phyloP scores from a whole-genome alignment of 2,329 filamentous ascomycete genomes.

The Paecilomyces dactylethromorphus region DNA sequence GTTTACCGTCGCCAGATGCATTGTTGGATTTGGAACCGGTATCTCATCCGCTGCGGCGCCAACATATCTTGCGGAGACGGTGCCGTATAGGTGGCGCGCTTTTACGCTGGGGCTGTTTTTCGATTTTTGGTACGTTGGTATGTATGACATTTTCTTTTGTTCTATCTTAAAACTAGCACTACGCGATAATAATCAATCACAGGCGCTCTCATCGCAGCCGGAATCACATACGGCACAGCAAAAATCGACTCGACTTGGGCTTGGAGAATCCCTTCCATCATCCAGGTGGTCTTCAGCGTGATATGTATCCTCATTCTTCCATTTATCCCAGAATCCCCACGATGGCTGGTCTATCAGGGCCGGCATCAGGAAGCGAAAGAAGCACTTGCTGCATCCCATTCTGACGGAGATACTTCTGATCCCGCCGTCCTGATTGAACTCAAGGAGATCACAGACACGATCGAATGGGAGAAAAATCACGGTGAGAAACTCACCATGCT shows the following conservation, averaged over 20 bases:
- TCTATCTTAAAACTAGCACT: background rate
- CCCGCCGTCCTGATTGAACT: slow-evolving; percentile 34
- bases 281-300: slow-evolving; percentile 35
- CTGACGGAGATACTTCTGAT: slow-evolving; percentile 37
- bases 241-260: slow-evolving; percentile 41
- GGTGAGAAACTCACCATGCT: slow-evolving; percentile 28
- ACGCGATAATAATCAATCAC: background rate
- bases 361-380: slow-evolving; percentile 35
- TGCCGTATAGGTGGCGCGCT: slow-evolving; percentile 39
- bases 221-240: slow-evolving; percentile 40
- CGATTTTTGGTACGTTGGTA: slow-evolving; percentile 23
- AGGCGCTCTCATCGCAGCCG: slow-evolving; percentile 42
- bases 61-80: slow-evolving; percentile 46
- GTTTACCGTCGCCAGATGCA: slow-evolving; percentile 44
- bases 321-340: slow-evolving; percentile 43
- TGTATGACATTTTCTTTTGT: background rate
- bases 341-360: slow-evolving; percentile 41
- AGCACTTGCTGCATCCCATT: slow-evolving; percentile 39
- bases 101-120: slow-evolving; percentile 39
- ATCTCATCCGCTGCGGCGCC: slow-evolving; percentile 39
- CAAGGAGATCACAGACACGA: slow-evolving; percentile 44
- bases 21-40: slow-evolving; percentile 42
- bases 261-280: slow-evolving; percentile 39
- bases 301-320: slow-evolving; percentile 38
- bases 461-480: slow-evolving; percentile 40